Evolutionary conservation across 768 basidiomycete species (phyloP), one percentile per base, ranked within the genome.

Genomic region (Hydnomerulius pinastri): DNA sequence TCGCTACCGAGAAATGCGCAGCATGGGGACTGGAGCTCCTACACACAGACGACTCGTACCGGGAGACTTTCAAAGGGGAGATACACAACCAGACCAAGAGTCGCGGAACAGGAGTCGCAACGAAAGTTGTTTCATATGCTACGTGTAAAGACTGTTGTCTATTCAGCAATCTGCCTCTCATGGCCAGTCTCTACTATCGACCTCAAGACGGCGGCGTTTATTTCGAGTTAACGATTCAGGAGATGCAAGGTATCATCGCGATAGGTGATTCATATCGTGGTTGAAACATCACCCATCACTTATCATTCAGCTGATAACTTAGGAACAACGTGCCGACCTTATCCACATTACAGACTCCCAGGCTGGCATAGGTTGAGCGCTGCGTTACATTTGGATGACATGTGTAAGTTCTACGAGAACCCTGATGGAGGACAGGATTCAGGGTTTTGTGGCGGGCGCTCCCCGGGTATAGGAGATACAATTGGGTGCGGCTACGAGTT

Each of bases 321-420:
- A 86, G 85, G 86, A 7, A 85, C 81, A 1, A 72, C 82, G 10
- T 86, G 84, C 58, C 72, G 72, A 15, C 85, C 86, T 3, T 86
- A 86, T 56, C 86, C 85, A 0, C 65, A 68, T 1, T 86, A 80
- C 73, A 77, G 85, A 17, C 72, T 86, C 36, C 86, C 86, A 33
- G 86, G 86, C 3, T 87, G 86, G 86, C 83, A 88, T 59, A 70
- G 85, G 41, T 70, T 78, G 35, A 85, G 85, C 46, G 80, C 80
- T 2, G 85, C 77, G 2, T 69, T 86, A 23, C 86, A 87, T 56
- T 75, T 87, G 28, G 86, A 87, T 60, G 86, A 87, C 66, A 70
- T 84, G 60, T 77, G 82, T 61, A 87, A 86, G 65, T 87, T 87
- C 73, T 87, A 82, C 51, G 85, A 86, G 57, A 83, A 85, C 58